Conservation (phyloP, 345 rosid genomes). For the Moringa oleifera region DNA sequence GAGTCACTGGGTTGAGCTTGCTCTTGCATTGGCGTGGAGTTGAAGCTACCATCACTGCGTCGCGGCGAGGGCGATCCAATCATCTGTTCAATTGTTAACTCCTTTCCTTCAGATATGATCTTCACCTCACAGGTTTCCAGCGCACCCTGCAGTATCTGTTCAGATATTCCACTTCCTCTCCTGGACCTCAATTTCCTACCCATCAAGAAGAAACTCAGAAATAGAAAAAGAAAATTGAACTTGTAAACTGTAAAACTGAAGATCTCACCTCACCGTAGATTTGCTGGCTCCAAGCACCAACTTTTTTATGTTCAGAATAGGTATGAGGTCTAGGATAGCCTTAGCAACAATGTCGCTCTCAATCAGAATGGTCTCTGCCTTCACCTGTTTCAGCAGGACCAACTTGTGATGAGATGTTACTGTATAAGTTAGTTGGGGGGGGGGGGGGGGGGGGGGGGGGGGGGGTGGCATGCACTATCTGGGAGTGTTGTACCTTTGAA, state of each 20-base stretch:
- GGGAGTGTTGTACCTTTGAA: slow-evolving; percentile 53
- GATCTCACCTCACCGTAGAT: slow-evolving; percentile 49
- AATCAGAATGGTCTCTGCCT: slow-evolving; percentile 64
- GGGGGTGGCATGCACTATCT: too few species aligned
- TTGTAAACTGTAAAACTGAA: background rate
- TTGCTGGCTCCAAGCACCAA: slow-evolving; percentile 71
- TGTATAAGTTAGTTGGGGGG: too few species aligned
- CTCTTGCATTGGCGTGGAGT: slow-evolving; percentile 8
- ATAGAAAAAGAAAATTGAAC: background rate
- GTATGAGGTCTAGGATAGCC: slow-evolving; percentile 62
- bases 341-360: slow-evolving; percentile 72
- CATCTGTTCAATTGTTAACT: slow-evolving; percentile 30
- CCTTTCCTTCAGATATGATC: slow-evolving; percentile 60
- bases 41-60: slow-evolving; percentile 11
- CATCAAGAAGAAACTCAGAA: background rate
- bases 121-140: slow-evolving; percentile 48
- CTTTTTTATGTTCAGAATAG: slow-evolving; percentile 65
- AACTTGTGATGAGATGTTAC: too few species aligned
- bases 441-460: too few species aligned
- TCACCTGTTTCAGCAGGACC: slow-evolving; percentile 48
- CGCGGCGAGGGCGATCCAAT: slow-evolving; percentile 14
- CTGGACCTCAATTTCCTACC: slow-evolving; percentile 43
- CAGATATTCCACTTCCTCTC: slow-evolving; percentile 47
- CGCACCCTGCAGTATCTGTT: slow-evolving; percentile 42
- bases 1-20: slow-evolving; percentile 13